A percentile compares a stretch with the other conserved stretches of the same genome.
Conservation (phyloP, 2,329 filamentous ascomycete species). For the Apiospora rasikravindrae region DNA sequence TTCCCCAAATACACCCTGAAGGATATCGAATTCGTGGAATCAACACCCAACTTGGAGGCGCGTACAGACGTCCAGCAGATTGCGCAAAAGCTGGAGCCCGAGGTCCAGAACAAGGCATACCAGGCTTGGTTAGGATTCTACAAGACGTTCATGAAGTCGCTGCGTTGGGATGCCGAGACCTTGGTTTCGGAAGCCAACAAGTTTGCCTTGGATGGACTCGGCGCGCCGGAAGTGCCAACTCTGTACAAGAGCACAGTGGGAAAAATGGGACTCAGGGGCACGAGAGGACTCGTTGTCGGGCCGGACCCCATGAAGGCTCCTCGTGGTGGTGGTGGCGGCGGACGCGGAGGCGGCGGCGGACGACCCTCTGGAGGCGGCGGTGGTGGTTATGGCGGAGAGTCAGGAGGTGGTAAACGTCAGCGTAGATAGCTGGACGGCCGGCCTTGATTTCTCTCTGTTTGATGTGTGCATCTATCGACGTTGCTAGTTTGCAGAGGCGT, state of each 20-base stretch:
- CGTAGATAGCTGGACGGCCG: not conserved
- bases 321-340: slow-evolving; percentile 32
- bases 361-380: not conserved
- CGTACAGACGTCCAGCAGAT: slow-evolving; percentile 44
- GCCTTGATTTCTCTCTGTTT: not conserved
- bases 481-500: slow-evolving; percentile 11
- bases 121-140: slow-evolving; percentile 62
- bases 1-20: slow-evolving; percentile 57
- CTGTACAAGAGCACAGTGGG: slow-evolving; percentile 53
- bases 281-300: slow-evolving; percentile 52
- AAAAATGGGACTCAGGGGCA: slow-evolving; percentile 64
- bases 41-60: slow-evolving; percentile 51
- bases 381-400: not conserved
- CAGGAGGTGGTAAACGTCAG: not conserved
- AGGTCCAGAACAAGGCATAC: slow-evolving; percentile 55
- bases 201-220: slow-evolving; percentile 54
- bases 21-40: slow-evolving; percentile 58
- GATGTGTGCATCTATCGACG: not conserved
- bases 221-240: slow-evolving; percentile 51
- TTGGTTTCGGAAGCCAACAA: slow-evolving; percentile 58
- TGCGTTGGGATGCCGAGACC: slow-evolving; percentile 39
- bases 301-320: slow-evolving; percentile 46
- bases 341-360: slow-evolving; percentile 20
- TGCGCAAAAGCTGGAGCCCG: slow-evolving; percentile 49
- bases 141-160: slow-evolving; percentile 54